Conservation (phyloP, 2,329 filamentous ascomycete genomes). For the Exophiala sp. region DNA sequence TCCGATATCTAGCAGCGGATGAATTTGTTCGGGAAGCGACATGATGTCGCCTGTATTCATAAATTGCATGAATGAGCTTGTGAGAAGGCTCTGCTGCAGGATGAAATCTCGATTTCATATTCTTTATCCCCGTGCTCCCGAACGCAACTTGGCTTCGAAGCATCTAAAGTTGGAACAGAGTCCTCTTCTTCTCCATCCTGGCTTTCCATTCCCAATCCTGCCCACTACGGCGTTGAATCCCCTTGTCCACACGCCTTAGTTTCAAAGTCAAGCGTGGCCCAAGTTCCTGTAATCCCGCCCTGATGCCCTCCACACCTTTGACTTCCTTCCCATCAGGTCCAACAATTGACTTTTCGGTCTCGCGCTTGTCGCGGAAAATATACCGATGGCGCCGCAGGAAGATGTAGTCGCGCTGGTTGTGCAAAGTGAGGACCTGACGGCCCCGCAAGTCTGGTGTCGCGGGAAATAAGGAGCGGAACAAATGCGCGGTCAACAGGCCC, state of each 20-base stretch:
- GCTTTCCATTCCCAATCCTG: constrained; percentile 97
- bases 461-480: constrained; percentile 79
- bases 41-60: not conserved
- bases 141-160: not conserved
- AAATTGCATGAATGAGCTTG: not conserved
- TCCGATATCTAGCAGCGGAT: too few relatives aligned
- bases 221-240: constrained; percentile 71
- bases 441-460: constrained; percentile 78
- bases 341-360: constrained; percentile 81
- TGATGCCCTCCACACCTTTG: constrained; percentile 78
- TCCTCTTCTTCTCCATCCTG: constrained; percentile 89
- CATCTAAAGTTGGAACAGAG: constrained; percentile 82
- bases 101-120: not conserved
- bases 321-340: constrained; percentile 78
- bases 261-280: constrained; percentile 83
- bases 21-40: too few relatives aligned
- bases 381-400: constrained; percentile 90
- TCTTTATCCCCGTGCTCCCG: too few relatives aligned
- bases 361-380: constrained; percentile 82
- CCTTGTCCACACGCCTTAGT: constrained; percentile 84
- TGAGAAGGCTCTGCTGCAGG: not conserved
- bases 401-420: constrained; percentile 95
- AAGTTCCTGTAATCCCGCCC: constrained; percentile 84
- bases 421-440: constrained; percentile 83
- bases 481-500: constrained; percentile 78